Base-by-base conservation (phyloP, 2,329 filamentous ascomycete genomes). In the Pestalotiopsis fici region DNA sequence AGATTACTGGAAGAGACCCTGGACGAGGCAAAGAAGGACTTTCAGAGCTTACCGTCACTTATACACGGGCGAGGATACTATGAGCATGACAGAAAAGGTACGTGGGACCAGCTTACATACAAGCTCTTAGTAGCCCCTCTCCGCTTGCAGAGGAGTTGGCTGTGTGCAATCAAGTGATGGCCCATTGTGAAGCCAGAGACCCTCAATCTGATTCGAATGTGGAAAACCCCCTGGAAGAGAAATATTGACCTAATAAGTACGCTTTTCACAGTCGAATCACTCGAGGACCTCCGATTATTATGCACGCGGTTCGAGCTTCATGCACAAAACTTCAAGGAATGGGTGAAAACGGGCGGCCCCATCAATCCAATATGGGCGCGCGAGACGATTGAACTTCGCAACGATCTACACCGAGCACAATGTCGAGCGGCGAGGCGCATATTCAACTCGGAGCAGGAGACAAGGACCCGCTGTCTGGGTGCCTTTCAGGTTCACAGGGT, bases 21-120 rank as follows among this genome's bases (percentile, higher is more conserved):
- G 64, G 86, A 88, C 74, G 86, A 88, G 71, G 87, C 87, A 66
- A 87, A 85, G 77, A 83, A 82, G 75, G 87, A 90, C 77, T 90
- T 89, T 70, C 87, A 89, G 78, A 83, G 87, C 73, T 79, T 90
- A 67, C 83, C 83, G 25, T 80, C 81, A 59, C 79, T 89, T 56
- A 82, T 89, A 65, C 85, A 87, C 70, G 86, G 87, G 35, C 82
- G 85, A 71, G 80, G 83, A 59, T 87, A 88, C 75, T 89, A 89
- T 71, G 84, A 88, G 73, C 84, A 85, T 68, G 87, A 90, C 73
- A 80, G 85, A 65, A 85, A 82, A 67, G 72, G 86, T 88, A 78
- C 71, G 86, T 80, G 25, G n/a, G 3, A 21, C 6, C 61, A 54
- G 3, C 18, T 18, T 47, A 18, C 43, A 35, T 35, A 11, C n/a